phyloP scores from a whole-genome alignment of 495 filamentous ascomycete genomes.

The Aspergillus egyptiacus region DNA sequence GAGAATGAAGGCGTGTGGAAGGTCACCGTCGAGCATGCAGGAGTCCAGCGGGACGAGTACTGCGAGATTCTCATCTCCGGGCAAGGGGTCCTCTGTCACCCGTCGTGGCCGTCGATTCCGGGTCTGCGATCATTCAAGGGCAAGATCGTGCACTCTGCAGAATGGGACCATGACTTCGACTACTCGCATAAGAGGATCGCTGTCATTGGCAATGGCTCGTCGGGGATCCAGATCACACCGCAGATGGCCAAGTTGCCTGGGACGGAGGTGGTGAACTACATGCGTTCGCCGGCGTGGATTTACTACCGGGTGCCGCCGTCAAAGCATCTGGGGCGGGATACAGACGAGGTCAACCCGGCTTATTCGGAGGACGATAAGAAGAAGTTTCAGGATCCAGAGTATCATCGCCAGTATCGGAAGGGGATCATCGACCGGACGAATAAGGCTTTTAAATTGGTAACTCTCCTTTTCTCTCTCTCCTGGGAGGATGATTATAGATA shows the following conservation, averaged over 20 bases:
- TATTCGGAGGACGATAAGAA: conserved; percentile 19
- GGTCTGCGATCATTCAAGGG: conserved; percentile 46
- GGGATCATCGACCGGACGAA: conserved; percentile 25
- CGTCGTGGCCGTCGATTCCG: conserved; percentile 38
- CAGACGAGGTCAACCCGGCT: neutral
- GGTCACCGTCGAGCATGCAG: conserved; percentile 19
- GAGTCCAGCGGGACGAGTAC: conserved; percentile 29
- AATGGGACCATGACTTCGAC: conserved; percentile 40
- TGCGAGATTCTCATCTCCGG: conserved; percentile 42
- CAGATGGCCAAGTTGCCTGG: conserved; percentile 31
- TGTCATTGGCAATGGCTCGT: conserved; percentile 46
- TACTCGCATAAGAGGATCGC: conserved; percentile 44
- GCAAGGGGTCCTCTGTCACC: conserved; percentile 23
- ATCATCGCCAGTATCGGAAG: conserved; percentile 25
- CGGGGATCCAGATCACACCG: conserved; percentile 51
- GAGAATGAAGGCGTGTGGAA: conserved; percentile 31
- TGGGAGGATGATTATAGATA: neutral
- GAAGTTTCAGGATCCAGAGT: conserved; percentile 15
- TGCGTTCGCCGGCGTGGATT: conserved; percentile 28
- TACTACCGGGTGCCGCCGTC: conserved; percentile 8
- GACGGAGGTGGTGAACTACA: conserved; percentile 16
- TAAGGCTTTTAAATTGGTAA: conserved; percentile 26
- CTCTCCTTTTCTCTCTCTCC: neutral
- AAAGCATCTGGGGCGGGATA: conserved; percentile 19
- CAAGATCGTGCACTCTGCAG: conserved; percentile 44